Evolutionary conservation across 2,329 filamentous ascomycete genomes (phyloP).

Genomic region (Pyrenophora tritici-repentis): DNA sequence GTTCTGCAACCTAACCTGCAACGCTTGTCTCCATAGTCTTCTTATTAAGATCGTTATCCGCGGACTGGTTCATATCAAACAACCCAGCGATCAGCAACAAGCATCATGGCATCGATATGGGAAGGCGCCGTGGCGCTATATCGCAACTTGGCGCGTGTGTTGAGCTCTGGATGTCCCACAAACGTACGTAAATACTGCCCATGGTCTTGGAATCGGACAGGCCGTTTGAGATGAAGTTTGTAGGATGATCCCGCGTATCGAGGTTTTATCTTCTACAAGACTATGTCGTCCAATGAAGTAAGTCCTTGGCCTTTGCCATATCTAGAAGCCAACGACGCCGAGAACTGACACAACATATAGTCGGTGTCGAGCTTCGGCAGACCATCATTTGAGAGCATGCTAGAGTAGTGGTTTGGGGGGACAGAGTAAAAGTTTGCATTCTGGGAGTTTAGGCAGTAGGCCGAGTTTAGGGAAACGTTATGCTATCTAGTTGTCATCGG

Average conservation of each 20-base stretch:
- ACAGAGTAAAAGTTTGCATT: no score
- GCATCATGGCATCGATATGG: not conserved
- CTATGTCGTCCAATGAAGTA: slow-evolving; percentile 1
- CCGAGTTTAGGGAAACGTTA: no score
- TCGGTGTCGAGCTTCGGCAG: slow-evolving; percentile 5
- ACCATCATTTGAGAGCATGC: not conserved
- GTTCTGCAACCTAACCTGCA: no score
- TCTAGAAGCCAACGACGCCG: no score
- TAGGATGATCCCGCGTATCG: not conserved
- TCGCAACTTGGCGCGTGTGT: not conserved
- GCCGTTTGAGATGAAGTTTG: not conserved
- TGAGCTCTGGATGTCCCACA: not conserved
- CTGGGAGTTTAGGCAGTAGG: no score
- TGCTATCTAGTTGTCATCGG: no score
- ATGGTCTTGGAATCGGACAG: not conserved
- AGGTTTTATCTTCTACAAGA: not conserved
- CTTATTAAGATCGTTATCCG: no score
- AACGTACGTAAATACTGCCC: not conserved
- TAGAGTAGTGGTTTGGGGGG: not conserved
- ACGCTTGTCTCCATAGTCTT: no score
- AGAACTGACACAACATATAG: not conserved
- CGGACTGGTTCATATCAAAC: no score
- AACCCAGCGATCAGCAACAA: not conserved
- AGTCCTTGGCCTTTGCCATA: not conserved
- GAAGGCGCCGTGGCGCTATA: not conserved